Conservation (phyloP, 2,329 filamentous ascomycete species). For the Uncinocarpus reesii region DNA sequence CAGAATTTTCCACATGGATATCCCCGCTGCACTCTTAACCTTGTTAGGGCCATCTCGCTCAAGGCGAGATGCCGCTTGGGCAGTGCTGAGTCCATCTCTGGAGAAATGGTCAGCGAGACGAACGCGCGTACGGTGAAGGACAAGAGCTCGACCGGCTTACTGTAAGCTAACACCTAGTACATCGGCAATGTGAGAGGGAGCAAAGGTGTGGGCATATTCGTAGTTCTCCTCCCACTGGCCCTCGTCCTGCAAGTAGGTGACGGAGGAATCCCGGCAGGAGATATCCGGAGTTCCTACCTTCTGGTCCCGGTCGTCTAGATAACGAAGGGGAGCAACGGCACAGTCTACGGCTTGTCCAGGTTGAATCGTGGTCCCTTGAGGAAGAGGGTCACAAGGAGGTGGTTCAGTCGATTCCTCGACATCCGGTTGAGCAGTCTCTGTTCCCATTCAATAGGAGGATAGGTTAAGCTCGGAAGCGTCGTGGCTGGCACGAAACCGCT, state of each 20-base stretch:
- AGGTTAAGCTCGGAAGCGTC: slow-evolving; percentile 5
- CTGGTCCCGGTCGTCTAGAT: slow-evolving; percentile 18
- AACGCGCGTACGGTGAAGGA: not conserved
- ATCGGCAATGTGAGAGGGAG: slow-evolving; percentile 18
- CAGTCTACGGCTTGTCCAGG: slow-evolving; percentile 20
- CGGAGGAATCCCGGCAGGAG: slow-evolving; percentile 4
- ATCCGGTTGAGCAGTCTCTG: slow-evolving; percentile 29
- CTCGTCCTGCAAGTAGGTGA: slow-evolving; percentile 9
- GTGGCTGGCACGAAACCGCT: slow-evolving; percentile 7
- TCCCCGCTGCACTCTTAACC: slow-evolving; percentile 59
- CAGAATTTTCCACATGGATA: slow-evolving; percentile 65
- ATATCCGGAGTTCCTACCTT: slow-evolving; percentile 8
- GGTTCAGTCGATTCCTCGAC: slow-evolving; percentile 36
- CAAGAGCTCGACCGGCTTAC: slow-evolving; percentile 14
- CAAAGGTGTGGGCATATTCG: slow-evolving; percentile 23
- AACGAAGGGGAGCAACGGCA: slow-evolving; percentile 11
- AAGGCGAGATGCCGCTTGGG: slow-evolving; percentile 56
- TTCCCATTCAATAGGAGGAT: slow-evolving; percentile 31
- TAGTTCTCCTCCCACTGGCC: slow-evolving; percentile 13
- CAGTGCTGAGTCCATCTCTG: slow-evolving; percentile 51
- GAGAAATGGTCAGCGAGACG: not conserved
- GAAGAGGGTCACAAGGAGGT: slow-evolving; percentile 29
- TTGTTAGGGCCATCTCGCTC: slow-evolving; percentile 58
- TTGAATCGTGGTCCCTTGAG: slow-evolving; percentile 19
- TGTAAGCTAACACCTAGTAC: slow-evolving; percentile 21